phyloP scores from a whole-genome alignment of 2,329 filamentous ascomycete species.

The Penicillium sp. region DNA sequence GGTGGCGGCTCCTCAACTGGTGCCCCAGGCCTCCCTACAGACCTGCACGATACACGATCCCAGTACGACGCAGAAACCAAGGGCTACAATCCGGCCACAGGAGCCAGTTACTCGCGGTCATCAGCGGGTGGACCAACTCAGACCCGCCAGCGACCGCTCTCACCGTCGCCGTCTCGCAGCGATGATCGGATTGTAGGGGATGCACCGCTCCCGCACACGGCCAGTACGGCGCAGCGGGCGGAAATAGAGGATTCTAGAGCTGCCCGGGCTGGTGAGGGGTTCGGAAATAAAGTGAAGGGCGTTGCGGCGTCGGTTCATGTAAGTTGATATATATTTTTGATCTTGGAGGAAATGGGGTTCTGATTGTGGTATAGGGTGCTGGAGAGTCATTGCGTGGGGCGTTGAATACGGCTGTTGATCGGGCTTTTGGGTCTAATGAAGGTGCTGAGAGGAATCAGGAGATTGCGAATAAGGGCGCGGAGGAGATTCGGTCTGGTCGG shows the following conservation, averaged over 20 bases:
- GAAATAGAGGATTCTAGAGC: conserved; percentile 10
- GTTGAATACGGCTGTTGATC: conserved; percentile 39
- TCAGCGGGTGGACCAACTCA: conserved; percentile 7
- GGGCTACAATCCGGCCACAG: conserved; percentile 29
- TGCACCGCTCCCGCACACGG: conserved; percentile 17
- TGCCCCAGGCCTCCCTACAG: conserved; percentile 23
- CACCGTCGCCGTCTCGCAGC: conserved; percentile 16
- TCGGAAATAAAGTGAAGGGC: conserved; percentile 29
- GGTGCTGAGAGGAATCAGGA: conserved; percentile 37
- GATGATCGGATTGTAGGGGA: conserved; percentile 14
- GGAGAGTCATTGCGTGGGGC: conserved; percentile 43
- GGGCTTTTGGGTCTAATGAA: conserved; percentile 37
- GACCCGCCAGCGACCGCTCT: conserved; percentile 7
- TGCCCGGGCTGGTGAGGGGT: conserved; percentile 16
- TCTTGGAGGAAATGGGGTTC: not conserved
- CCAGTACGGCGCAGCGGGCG: conserved; percentile 18
- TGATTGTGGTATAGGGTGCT: conserved; percentile 30
- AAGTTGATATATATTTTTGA: conserved; percentile 14
- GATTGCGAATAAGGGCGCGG: conserved; percentile 37
- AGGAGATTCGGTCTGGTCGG: conserved; percentile 33
- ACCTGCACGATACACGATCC: conserved; percentile 15
- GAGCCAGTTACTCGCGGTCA: conserved; percentile 20
- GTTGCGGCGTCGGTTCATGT: conserved; percentile 37
- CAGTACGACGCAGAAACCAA: conserved; percentile 17
- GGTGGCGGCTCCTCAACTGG: conserved; percentile 30